Base-by-base conservation (phyloP, 306 rosid species). In the Gynostemma pentaphyllum region DNA sequence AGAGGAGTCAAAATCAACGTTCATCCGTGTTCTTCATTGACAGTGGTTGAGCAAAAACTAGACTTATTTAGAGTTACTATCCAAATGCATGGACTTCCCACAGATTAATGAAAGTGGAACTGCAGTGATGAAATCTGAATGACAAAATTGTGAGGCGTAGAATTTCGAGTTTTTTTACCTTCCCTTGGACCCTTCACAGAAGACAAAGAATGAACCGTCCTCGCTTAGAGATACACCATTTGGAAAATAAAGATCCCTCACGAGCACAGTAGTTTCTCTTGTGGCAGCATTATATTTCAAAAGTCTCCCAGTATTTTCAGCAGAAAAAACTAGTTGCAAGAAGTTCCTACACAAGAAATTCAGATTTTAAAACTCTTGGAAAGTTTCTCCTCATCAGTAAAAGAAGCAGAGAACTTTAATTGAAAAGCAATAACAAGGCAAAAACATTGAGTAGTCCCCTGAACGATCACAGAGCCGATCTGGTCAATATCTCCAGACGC, bases 201-300 rank as follows among this genome's bases (percentile, higher is more conserved):
- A 82, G 75, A 86, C 72, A 45, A 92, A 82, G 85, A 86, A 92
- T 61, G 89, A 80, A 53, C 96, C 83, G 21, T 92, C 98, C 78
- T 88, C 88, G 85, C 95, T 92, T 45, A 92, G 78, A 69, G 98
- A 82, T 70, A 86, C 46, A 56, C 98, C 98, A 78, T 92, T 92
- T 16, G 98, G 90, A 67, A 92, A 92, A 67, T 81, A 87, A 76
- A 86, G 2, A 70, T 84, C 81, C 70, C 85, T 75, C 45, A 70
- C n/a, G 64, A 92, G 98, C 74, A 92, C 96, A 15, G 79, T 77
- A 72, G 94, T 82, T 86, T 88, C 88, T 76, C 77, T 74, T 8
- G 95, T 86, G 66, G 68, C 39, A 51, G 89, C 73, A 72, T 83
- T 76, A 82, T 88, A 91, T 64, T 83, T 91, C 75, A 91, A 76